A percentile compares a stretch with the other conserved stretches of the same genome.
Evolutionary conservation across 331 rosid species (phyloP).

Genomic region (Pyracantha coccinea): DNA sequence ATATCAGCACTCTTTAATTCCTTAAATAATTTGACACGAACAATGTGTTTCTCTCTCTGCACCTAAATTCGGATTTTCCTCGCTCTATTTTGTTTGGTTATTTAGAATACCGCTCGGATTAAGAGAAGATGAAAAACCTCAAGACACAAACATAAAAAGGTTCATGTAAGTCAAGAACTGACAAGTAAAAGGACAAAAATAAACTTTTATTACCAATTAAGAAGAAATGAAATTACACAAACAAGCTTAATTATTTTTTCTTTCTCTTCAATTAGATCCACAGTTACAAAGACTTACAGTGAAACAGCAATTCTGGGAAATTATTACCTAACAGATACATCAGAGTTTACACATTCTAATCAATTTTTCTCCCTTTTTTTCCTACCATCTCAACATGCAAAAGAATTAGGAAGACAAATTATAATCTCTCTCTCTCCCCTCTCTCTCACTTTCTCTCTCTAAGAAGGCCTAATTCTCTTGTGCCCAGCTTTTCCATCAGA

Average conservation of each 20-base stretch:
- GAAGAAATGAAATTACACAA: conserved; percentile 3
- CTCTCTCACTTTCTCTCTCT: conserved; percentile 8
- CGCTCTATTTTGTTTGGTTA: too few species aligned
- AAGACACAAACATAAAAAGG: too few species aligned
- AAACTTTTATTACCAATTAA: conserved; percentile 6
- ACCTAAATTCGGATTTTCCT: too few species aligned
- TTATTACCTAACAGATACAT: conserved; percentile 33
- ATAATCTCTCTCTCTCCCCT: background rate
- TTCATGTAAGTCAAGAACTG: too few species aligned
- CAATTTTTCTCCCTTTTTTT: conserved; percentile 1
- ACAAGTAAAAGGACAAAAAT: background rate
- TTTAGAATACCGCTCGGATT: background rate
- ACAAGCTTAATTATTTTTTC: background rate
- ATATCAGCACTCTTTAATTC: conserved; percentile 3
- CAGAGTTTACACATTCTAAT: conserved; percentile 38
- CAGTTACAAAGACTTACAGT: conserved; percentile 35
- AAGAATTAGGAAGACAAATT: conserved; percentile 34
- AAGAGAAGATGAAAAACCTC: background rate
- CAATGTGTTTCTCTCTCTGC: background rate
- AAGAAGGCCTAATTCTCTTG: conserved; percentile 60
- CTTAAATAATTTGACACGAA: background rate
- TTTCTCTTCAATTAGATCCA: conserved; percentile 43
- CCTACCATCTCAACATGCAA: conserved; percentile 26
- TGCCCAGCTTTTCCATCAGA: conserved; percentile 70
- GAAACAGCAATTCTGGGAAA: conserved; percentile 30